phyloP scores from a whole-genome alignment of 305 asterid species.

The Plantago lanceolata region DNA sequence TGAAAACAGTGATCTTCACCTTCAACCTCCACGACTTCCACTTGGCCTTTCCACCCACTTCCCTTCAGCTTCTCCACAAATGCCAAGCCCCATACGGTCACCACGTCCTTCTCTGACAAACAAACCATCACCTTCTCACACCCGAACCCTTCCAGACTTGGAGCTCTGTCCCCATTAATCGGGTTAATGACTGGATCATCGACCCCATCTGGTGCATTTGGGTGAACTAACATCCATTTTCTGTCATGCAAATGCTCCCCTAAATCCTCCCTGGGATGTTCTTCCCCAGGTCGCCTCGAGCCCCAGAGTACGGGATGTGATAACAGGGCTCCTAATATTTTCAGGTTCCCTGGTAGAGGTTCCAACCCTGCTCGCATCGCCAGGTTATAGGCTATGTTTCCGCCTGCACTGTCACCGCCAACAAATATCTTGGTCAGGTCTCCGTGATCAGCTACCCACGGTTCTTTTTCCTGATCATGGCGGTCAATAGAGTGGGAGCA shows the following conservation, averaged over 20 bases:
- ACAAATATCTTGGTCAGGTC: conserved; percentile 25
- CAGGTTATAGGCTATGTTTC: conserved; percentile 42
- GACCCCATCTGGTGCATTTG: conserved; percentile 23
- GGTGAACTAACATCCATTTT: conserved; percentile 27
- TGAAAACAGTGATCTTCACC: conserved; percentile 37
- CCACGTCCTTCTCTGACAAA: conserved; percentile 29
- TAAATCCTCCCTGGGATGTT: conserved; percentile 15
- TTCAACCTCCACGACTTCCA: conserved; percentile 31
- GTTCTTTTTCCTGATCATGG: no score
- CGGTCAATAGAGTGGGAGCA: conserved; percentile 26
- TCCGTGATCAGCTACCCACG: conserved; percentile 35
- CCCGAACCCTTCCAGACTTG: conserved; percentile 29
- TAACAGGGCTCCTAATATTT: conserved; percentile 39
- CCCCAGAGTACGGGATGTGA: conserved; percentile 45
- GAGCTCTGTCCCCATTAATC: conserved; percentile 25
- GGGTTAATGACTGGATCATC: conserved; percentile 36
- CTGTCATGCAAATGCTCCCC: conserved; percentile 12
- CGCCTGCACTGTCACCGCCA: conserved; percentile 44
- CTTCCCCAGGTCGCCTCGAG: conserved; percentile 23
- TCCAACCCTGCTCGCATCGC: conserved; percentile 37
- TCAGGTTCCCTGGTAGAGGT: conserved; percentile 29
- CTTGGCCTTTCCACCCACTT: conserved; percentile 41
- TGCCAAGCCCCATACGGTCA: conserved; percentile 20
- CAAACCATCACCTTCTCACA: conserved; percentile 27
- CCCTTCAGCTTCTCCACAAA: conserved; percentile 33